phyloP scores from a whole-genome alignment of 1,284 basidiomycete species.

The Schizophyllum amplum region DNA sequence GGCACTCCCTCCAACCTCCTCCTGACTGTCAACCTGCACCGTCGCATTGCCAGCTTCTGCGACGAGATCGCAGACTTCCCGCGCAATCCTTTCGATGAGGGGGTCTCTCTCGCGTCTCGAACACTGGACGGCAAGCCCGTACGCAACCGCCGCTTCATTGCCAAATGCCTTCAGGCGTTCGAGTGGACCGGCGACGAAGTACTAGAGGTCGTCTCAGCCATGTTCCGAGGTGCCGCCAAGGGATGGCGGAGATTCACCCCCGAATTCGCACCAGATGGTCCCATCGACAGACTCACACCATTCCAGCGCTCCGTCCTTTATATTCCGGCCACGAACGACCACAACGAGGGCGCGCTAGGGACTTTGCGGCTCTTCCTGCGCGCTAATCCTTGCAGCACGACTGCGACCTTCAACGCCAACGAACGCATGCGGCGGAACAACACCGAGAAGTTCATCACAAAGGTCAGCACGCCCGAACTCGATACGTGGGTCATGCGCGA shows the following conservation, averaged over 20 bases:
- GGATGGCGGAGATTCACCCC: constrained; percentile 14
- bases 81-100: constrained; percentile 7
- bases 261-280: constrained; percentile 13
- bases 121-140: constrained; percentile 10
- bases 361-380: not conserved
- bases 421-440: too few relatives aligned
- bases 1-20: not conserved
- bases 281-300: constrained; percentile 6
- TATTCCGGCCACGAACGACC: constrained; percentile 17
- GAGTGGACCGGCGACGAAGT: constrained; percentile 8
- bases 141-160: constrained; percentile 9
- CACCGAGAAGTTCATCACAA: too few relatives aligned
- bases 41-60: constrained; percentile 6
- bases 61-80: constrained; percentile 5
- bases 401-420: too few relatives aligned
- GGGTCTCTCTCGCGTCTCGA: not conserved
- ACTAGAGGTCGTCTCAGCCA: constrained; percentile 7
- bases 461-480: too few relatives aligned
- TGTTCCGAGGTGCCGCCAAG: constrained; percentile 11
- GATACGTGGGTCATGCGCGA: too few relatives aligned
- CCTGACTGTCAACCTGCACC: not conserved
- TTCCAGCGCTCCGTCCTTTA: constrained; percentile 8
- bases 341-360: constrained; percentile 16
- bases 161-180: constrained; percentile 5
- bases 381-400: too few relatives aligned